Conservation (phyloP, 768 basidiomycete genomes). For the Pleurotus sapidus region DNA sequence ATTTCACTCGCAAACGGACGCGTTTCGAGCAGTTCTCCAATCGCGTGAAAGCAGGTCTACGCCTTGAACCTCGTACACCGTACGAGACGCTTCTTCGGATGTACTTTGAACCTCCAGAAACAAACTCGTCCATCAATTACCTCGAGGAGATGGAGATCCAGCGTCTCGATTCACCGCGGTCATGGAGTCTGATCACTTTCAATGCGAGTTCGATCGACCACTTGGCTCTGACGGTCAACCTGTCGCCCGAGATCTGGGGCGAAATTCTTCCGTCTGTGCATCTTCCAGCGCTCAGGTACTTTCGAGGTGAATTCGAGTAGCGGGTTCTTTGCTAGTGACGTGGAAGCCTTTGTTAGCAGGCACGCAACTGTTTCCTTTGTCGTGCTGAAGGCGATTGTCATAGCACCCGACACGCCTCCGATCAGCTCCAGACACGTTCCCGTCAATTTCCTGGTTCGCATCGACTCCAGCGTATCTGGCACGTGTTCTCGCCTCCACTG, state of each 20-base stretch:
- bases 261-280: background rate
- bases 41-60: background rate
- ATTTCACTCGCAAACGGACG: background rate
- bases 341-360: conserved; percentile 5
- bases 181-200: conserved; percentile 5
- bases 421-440: background rate
- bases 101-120: conserved; percentile 5
- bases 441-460: background rate
- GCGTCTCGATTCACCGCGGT: background rate
- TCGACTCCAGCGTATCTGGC: conserved; percentile 3
- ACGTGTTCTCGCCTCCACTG: background rate
- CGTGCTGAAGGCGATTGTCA: background rate
- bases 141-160: conserved; percentile 1
- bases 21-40: background rate
- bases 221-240: conserved; percentile 3
- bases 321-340: background rate
- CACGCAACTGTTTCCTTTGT: background rate
- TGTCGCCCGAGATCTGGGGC: conserved; percentile 2
- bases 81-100: conserved; percentile 6
- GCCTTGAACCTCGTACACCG: conserved; percentile 3
- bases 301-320: conserved; percentile 1
- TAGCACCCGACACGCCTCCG: background rate
- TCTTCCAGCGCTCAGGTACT: background rate
- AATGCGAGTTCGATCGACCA: conserved; percentile 2
- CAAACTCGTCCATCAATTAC: background rate